phyloP scores from a whole-genome alignment of 116 monocot genomes.

The Posidonia oceanica region DNA sequence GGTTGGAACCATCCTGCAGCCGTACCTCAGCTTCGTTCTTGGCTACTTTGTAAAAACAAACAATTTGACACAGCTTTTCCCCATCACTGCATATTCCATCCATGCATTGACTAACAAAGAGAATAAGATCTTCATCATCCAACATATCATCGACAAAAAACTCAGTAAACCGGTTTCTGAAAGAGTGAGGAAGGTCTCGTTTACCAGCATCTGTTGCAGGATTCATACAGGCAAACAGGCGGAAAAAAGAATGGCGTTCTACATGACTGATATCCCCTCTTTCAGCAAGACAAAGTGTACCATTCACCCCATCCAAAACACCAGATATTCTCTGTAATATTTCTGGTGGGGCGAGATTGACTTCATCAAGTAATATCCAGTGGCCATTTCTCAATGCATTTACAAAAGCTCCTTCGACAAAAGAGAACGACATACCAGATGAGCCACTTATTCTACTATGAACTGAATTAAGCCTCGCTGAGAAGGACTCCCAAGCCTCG shows the following conservation, averaged over 20 bases:
- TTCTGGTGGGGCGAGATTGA: conserved; percentile 93
- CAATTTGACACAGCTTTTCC: conserved; percentile 28
- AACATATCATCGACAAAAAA: conserved; percentile 93
- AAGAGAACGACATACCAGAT: conserved; percentile 60
- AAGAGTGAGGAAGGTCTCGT: conserved; percentile 62
- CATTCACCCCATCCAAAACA: conserved; percentile 71
- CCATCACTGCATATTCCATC: conserved; percentile 17
- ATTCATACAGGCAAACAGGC: conserved; percentile 98
- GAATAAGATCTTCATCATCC: conserved; percentile 75
- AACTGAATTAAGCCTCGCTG: conserved; percentile 39
- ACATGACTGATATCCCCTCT: conserved; percentile 79
- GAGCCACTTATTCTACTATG: conserved; percentile 45
- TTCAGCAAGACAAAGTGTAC: conserved; percentile 79
- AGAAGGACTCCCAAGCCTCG: conserved; percentile 54
- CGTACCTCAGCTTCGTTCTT: conserved; percentile 69
- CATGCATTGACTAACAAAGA: conserved; percentile 67
- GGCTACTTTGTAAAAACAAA: conserved; percentile 72
- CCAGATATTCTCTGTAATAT: conserved; percentile 78
- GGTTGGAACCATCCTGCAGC: conserved; percentile 90
- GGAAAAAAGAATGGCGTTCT: conserved; percentile 59
- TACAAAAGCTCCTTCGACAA: conserved; percentile 94
- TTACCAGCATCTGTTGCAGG: conserved; percentile 97
- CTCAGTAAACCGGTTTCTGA: conserved; percentile 81
- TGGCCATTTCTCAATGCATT: conserved; percentile 75
- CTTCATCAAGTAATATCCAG: conserved; percentile 97